Evolutionary conservation across 169 alveolate genomes (phyloP).

Genomic region (Babesia caballi): DNA sequence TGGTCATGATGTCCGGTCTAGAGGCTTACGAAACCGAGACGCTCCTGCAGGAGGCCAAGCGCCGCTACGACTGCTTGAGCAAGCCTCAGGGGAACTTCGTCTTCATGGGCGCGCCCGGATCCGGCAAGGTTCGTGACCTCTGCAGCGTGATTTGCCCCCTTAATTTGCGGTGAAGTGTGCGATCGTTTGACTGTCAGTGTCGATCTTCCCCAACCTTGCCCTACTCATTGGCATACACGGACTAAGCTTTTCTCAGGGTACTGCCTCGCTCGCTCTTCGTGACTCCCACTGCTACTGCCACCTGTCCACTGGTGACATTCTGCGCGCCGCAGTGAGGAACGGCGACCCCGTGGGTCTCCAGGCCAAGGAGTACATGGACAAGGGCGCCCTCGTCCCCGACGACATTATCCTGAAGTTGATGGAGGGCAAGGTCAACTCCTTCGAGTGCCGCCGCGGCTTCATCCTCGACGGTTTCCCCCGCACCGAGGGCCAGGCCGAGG

Average conservation of each 20-base stretch:
- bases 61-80: conserved; percentile 73
- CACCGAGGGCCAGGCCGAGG: conserved; percentile 88
- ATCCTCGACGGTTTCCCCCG: conserved; percentile 95
- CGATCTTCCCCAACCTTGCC: too few species aligned
- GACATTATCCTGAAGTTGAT: conserved; percentile 84
- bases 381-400: conserved; percentile 90
- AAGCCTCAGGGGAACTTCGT: conserved; percentile 76
- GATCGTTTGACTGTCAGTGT: too few species aligned
- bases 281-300: conserved; percentile 78
- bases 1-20: conserved; percentile 48
- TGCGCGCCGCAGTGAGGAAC: conserved; percentile 42
- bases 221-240: too few species aligned
- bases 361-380: conserved; percentile 86
- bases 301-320: conserved; percentile 74
- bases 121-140: conserved; percentile 72
- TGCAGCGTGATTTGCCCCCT: background rate
- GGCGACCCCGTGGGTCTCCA: conserved; percentile 58
- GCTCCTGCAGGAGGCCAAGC: conserved; percentile 65
- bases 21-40: conserved; percentile 69
- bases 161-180: too few species aligned
- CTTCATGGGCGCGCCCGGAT: conserved; percentile 78
- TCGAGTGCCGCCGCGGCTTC: conserved; percentile 87
- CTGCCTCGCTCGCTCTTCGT: conserved; percentile 65
- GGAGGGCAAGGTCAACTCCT: conserved; percentile 83
- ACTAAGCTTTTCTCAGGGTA: conserved; percentile 72